Evolutionary conservation across 2,329 filamentous ascomycete species (phyloP), one percentile per base, ranked within the genome.

Genomic region (Fusarium heterosporum): DNA sequence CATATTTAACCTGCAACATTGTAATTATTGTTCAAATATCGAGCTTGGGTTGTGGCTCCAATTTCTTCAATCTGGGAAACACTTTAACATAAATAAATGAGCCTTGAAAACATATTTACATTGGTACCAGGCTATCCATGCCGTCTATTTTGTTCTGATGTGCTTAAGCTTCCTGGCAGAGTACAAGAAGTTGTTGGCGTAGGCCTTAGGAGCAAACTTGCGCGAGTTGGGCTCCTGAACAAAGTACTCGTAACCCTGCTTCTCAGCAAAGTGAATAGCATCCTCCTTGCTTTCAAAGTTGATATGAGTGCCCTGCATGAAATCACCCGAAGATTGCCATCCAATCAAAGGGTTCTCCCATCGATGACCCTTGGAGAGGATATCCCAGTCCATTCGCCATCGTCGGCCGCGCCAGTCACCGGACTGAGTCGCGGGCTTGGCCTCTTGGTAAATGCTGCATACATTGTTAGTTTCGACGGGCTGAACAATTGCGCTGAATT

Each of bases 321-420:
- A 89, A 80, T 99, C 96, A 55, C 87, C 95, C 17, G 93, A 96
- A 25, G 95, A 98, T 78, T 97, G 94, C 96, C 96, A 99, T 63
- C 96, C 96, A 88, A 99, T 99, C 78, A 99, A 82, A 45, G 91
- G 93, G 82, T 99, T 99, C 84, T 99, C 96, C 96, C 96, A 99
- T 73, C 96, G 88, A 81, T 97, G 93, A 64, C 96, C 96, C 83
- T 96, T 97, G 73, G 85, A 81, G 30, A 98, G 85, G 47, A 97
- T 89, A 78, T 99, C 96, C 96, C 96, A 99, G 79, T 99, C 96
- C 93, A 99, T 96, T 49, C 94, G 90, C 96, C 96, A 99, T 75
- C 91, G 87, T 77, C 92, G 88, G 55, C 87, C 83, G 76, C 92
- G 89, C 91, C 93, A 97, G 73, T 89, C 87, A 68, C 96, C 95